Evolutionary conservation across 202 grass and related monocot genomes (phyloP), one percentile per base, ranked within the genome.

Genomic region (Schoenoplectus tabernaemontani): DNA sequence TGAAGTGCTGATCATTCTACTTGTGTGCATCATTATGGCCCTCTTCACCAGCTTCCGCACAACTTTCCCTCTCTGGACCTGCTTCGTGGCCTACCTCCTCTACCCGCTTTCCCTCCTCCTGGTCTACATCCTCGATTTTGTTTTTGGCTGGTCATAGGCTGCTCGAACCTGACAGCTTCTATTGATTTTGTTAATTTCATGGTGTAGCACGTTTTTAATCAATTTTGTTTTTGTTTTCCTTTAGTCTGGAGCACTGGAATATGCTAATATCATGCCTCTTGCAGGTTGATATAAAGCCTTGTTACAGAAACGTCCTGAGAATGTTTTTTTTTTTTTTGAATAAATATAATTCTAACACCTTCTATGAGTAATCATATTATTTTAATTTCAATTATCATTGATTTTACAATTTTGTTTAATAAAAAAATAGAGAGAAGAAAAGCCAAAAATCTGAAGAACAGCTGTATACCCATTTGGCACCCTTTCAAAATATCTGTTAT

Each of bases 41-140:
- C 83, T 97, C 67, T 97, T 97, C 84, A 97, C 93, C 59, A 90
- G 93, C 85, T 93, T 93, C 91, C 83, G 82, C 59, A 93, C 91
- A 60, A 97, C 84, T 7, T 97, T 97, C 87, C 84, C 87, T 36
- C 93, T 97, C 15, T 97, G 93, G 93, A 97, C 93, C 47, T 91
- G 93, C 74, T 53, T 89, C 4, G 81, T 91, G 1, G 93, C 93
- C 4, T 97, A 76, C 87, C 36, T 81, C 82, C 84, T 97, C 30
- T 97, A 97, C 65, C 93, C 91, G 1, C 19, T 91, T 8, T 89
- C 93, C 9, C 91, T 93, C 8, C 7, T 89, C 43, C 17, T 91
- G 5, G 89, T 97, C 50, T 97, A 93, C 64, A 60, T 97, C 60
- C 91, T 93, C 32, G 93, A 97, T 69, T 93, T 61, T 24, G 23